A percentile compares a stretch with the other conserved stretches of the same genome.
Evolutionary conservation across 257 asterid species (phyloP).

Genomic region (Petunia axillaris): DNA sequence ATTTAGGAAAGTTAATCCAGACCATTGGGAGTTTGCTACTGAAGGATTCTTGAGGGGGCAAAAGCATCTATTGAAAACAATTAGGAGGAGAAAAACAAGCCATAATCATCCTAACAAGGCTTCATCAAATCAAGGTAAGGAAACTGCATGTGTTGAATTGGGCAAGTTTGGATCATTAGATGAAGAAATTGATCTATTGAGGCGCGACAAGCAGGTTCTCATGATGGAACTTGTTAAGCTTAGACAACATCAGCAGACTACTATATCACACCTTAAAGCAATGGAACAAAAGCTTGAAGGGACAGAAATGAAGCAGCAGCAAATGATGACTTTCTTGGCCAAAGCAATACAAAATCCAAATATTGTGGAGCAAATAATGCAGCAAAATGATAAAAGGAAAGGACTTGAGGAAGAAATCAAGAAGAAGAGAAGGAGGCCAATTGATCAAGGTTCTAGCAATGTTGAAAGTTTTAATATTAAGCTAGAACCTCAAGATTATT

Average conservation of each 20-base stretch:
- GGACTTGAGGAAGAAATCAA: slow-evolving; percentile 38
- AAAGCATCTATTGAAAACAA: slow-evolving; percentile 41
- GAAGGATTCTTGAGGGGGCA: slow-evolving; percentile 52
- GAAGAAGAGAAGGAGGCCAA: slow-evolving; percentile 41
- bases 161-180: slow-evolving; percentile 41
- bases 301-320: slow-evolving; percentile 48
- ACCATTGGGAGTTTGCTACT: slow-evolving; percentile 59
- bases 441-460: slow-evolving; percentile 34
- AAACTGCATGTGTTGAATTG: slow-evolving; percentile 41
- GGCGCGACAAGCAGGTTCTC: slow-evolving; percentile 46
- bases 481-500: slow-evolving; percentile 29
- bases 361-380: slow-evolving; percentile 38
- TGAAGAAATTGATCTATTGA: slow-evolving; percentile 41
- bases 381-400: slow-evolving; percentile 39
- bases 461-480: slow-evolving; percentile 23
- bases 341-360: slow-evolving; percentile 41
- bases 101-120: neutral
- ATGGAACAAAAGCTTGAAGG: slow-evolving; percentile 43
- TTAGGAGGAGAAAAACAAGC: slow-evolving; percentile 45
- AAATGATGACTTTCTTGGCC: slow-evolving; percentile 48
- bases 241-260: slow-evolving; percentile 46
- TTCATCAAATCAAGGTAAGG: slow-evolving; percentile 29
- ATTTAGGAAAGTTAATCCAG: slow-evolving; percentile 53
- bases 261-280: slow-evolving; percentile 30
- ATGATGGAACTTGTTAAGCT: slow-evolving; percentile 46